A percentile compares a stretch with the other conserved stretches of the same genome.
Evolutionary conservation across 2,329 filamentous ascomycete species (phyloP).

Genomic region (Bipolaris bicolor): DNA sequence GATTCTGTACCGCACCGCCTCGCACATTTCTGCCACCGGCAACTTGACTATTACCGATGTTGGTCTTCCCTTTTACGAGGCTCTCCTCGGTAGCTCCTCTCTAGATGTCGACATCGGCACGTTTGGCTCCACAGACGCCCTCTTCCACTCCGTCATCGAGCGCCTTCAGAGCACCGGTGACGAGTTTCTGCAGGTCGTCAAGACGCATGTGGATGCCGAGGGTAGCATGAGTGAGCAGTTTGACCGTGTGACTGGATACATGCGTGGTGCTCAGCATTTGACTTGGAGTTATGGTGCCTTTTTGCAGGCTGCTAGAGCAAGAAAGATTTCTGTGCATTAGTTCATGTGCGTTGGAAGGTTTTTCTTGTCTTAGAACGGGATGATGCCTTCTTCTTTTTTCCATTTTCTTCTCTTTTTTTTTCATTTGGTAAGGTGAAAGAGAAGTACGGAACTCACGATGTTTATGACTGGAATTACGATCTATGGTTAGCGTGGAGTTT

Average conservation of each 20-base stretch:
- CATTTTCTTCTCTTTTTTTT: not conserved
- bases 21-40: slow-evolving; percentile 34
- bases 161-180: slow-evolving; percentile 47
- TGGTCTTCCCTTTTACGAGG: slow-evolving; percentile 47
- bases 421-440: not conserved
- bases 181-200: slow-evolving; percentile 51
- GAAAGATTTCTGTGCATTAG: slow-evolving; percentile 22
- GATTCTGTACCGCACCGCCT: slow-evolving; percentile 48
- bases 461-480: not conserved
- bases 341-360: slow-evolving; percentile 7
- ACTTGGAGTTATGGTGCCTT: slow-evolving; percentile 56
- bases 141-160: slow-evolving; percentile 41
- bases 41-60: slow-evolving; percentile 41
- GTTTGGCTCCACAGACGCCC: slow-evolving; percentile 35
- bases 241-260: slow-evolving; percentile 48
- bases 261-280: slow-evolving; percentile 51
- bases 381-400: not conserved
- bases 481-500: not conserved
- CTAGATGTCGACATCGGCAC: slow-evolving; percentile 29
- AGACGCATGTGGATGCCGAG: slow-evolving; percentile 46
- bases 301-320: slow-evolving; percentile 48
- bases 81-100: slow-evolving; percentile 39
- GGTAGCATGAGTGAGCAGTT: slow-evolving; percentile 55
- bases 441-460: not conserved
- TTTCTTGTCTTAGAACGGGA: too few species aligned